A percentile compares a stretch with the other conserved stretches of the same genome.
These are phyloP conservation scores for Pyricularia pennisetigena DNA, from an alignment of 2,329 filamentous ascomycete genomes.

Conservation along the genomic window DNA sequence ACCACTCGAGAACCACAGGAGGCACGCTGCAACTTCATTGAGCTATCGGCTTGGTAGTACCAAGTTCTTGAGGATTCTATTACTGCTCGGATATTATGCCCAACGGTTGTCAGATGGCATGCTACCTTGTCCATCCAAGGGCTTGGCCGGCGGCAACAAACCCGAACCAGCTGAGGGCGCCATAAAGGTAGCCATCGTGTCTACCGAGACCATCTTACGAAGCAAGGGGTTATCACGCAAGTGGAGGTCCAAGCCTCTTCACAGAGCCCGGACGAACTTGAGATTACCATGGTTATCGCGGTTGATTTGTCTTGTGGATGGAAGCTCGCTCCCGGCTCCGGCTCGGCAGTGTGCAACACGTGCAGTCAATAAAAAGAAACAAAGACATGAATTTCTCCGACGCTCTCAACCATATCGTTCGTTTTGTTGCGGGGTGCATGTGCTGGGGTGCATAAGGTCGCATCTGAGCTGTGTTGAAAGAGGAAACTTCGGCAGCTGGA, in stretches of 20 bases:
- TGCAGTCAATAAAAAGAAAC: neutral
- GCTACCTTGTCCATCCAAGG: neutral
- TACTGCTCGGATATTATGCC: neutral
- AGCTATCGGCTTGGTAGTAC: neutral
- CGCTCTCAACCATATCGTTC: neutral
- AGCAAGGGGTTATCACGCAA: neutral
- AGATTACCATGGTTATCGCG: neutral
- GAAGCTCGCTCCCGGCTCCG: neutral
- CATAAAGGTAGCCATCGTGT: neutral
- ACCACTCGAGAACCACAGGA: neutral
- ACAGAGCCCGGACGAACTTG: neutral
- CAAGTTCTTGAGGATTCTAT: neutral
- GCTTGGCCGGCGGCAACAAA: neutral
- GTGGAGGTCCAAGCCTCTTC: neutral
- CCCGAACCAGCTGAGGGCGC: neutral
- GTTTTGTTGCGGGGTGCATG: neutral
- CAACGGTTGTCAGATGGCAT: neutral
- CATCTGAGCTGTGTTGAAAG: neutral
- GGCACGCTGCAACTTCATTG: neutral
- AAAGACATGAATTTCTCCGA: neutral
- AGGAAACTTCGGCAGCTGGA: constrained; percentile 4
- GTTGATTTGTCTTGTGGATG: neutral
- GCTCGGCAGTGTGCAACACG: neutral
- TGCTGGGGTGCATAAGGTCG: neutral
- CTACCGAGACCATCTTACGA: neutral